Evolutionary conservation across 2,329 filamentous ascomycete genomes (phyloP).

Genomic region (Verticillium tricorpus): DNA sequence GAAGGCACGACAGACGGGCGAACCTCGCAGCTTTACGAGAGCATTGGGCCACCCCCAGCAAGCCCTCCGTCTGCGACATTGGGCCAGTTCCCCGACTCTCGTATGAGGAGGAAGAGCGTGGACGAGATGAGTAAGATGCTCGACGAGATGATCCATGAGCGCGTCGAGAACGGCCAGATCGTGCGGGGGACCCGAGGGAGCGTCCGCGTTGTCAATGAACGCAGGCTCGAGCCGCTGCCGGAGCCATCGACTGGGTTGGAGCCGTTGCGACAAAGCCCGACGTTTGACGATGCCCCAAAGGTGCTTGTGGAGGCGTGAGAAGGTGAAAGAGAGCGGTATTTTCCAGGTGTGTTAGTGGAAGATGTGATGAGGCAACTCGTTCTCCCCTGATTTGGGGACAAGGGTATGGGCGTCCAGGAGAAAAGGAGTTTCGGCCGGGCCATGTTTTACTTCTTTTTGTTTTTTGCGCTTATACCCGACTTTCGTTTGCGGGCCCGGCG

Average conservation of each 20-base stretch:
- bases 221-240: conserved; percentile 31
- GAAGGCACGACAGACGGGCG: conserved; percentile 38
- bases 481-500: background rate
- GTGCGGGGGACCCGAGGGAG: conserved; percentile 64
- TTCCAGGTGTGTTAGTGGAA: background rate
- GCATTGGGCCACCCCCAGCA: conserved; percentile 8
- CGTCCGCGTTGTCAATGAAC: conserved; percentile 48
- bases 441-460: background rate
- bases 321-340: background rate
- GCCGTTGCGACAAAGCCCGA: conserved; percentile 33
- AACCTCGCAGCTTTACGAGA: conserved; percentile 19
- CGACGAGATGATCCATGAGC: conserved; percentile 93
- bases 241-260: conserved; percentile 32
- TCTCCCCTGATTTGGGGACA: background rate
- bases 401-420: background rate
- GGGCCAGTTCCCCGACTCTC: conserved; percentile 14
- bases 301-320: conserved; percentile 22
- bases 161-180: conserved; percentile 71
- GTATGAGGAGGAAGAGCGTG: conserved; percentile 62
- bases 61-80: conserved; percentile 12
- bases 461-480: background rate
- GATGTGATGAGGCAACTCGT: background rate
- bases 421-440: background rate
- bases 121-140: conserved; percentile 92
- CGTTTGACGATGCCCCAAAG: conserved; percentile 8